Base-by-base conservation (phyloP, 495 filamentous ascomycete genomes). In the Lichina pygmaea region DNA sequence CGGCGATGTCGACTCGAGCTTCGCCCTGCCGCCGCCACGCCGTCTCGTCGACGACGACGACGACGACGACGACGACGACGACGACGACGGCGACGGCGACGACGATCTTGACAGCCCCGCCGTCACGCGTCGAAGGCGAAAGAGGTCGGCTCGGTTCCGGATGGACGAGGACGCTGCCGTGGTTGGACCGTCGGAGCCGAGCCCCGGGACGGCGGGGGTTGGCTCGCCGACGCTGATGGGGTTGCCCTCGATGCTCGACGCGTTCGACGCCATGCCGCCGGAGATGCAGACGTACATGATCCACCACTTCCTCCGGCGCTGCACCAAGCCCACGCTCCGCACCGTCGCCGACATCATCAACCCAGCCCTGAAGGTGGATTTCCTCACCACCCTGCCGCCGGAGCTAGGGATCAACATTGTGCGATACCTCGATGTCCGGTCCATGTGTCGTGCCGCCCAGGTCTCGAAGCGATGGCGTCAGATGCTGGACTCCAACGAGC, bases 281-380 rank as follows among this genome's bases (percentile, higher is more conserved):
- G 75, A 84, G 49, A 67, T 95, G 67, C 83, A 95, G 57, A 77
- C 73, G 0, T 92, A 91, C 54, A 72, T 99, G 54, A 93, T 95
- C 79, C 94, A 86, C 55, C 85, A 95, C 53, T 71, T 99, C 34
- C 66, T 99, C 24, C 75, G 78, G 33, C 72, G 91, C 38, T 93
- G 89, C 58, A 70, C 81, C 6, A 80, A 93, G 50, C 81, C 82
- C 16, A 93, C 86, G 0, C 66, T 99, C 2, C 84, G 85, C 57
- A 76, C 93, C 43, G 79, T 99, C 51, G 83, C 91, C 17, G 77
- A 83, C 50, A 75, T 84, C 34, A 86, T 99, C 47, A 93, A 93
- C 57, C 91, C 91, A 6, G 85, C 86, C n/a, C 60, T 99, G 49
- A 93, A 92, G 59, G 91, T 82, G 54, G 86, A 99, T 56, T 92